These are phyloP conservation scores for Dryas integrifolia DNA, from an alignment of 331 rosid genomes.

Conservation along the genomic window DNA sequence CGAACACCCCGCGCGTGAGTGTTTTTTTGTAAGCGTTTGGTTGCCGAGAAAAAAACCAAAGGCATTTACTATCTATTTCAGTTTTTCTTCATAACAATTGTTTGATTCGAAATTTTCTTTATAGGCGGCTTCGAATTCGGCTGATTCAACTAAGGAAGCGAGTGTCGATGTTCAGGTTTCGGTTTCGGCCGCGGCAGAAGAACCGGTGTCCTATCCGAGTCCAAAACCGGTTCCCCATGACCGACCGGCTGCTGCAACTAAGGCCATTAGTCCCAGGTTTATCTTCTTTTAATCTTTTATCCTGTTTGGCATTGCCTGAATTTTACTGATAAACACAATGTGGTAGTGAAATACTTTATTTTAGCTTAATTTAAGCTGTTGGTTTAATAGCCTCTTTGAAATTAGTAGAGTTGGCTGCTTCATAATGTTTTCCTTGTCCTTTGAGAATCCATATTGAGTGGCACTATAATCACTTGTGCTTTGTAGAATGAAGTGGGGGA, in stretches of 20 bases:
- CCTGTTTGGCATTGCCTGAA: background rate
- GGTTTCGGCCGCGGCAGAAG: slow-evolving; percentile 46
- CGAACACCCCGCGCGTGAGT: slow-evolving; percentile 22
- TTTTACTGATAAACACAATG: slow-evolving; percentile 14
- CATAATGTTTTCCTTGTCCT: background rate
- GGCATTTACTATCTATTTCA: background rate
- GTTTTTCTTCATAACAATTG: background rate
- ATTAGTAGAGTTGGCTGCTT: background rate
- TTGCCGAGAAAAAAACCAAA: slow-evolving; percentile 10
- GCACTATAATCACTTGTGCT: background rate
- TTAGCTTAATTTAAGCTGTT: background rate
- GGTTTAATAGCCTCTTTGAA: background rate
- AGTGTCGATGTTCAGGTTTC: slow-evolving; percentile 47
- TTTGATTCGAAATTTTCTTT: slow-evolving; percentile 9
- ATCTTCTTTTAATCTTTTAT: background rate
- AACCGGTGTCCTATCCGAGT: slow-evolving; percentile 13
- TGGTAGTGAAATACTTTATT: background rate
- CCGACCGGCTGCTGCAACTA: slow-evolving; percentile 43
- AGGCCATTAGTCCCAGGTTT: slow-evolving; percentile 60
- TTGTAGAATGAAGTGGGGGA: background rate
- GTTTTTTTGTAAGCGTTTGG: slow-evolving; percentile 6
- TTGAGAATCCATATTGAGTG: background rate
- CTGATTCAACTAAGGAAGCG: slow-evolving; percentile 43
- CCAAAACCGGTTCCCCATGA: slow-evolving; percentile 51
- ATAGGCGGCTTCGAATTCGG: slow-evolving; percentile 51